A percentile compares a stretch with the other conserved stretches of the same genome.
These are phyloP conservation scores for Udeniomyces megalosporus DNA, from an alignment of 768 basidiomycete genomes.

Conservation along the genomic window DNA sequence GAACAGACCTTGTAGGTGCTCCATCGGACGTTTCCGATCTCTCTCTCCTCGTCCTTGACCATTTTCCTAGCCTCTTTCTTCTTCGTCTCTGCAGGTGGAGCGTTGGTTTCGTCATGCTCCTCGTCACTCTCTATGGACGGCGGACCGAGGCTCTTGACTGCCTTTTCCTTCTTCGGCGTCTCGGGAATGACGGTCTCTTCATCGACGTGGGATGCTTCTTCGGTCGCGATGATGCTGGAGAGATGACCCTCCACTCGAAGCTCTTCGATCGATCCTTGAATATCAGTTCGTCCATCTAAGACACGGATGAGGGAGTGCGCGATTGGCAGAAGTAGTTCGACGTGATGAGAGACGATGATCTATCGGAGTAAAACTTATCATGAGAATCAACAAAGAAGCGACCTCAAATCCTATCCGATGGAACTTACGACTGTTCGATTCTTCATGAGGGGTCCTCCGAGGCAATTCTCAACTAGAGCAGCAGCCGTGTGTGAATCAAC, in stretches of 20 bases:
- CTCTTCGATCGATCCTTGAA: constrained; percentile 51
- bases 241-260: constrained; percentile 46
- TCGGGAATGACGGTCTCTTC: constrained; percentile 1
- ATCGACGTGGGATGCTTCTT: constrained; percentile 26
- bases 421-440: constrained; percentile 31
- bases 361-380: too few species aligned
- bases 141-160: constrained; percentile 22
- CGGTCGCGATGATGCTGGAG: constrained; percentile 41
- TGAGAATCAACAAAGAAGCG: background rate
- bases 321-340: constrained; percentile 61
- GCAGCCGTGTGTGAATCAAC: constrained; percentile 31
- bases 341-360: constrained; percentile 58
- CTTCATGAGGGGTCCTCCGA: constrained; percentile 25
- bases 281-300: constrained; percentile 65
- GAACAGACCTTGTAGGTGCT: constrained; percentile 34
- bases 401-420: too few species aligned
- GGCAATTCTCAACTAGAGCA: constrained; percentile 18
- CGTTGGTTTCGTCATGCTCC: constrained; percentile 15
- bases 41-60: constrained; percentile 65
- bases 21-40: constrained; percentile 70
- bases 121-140: constrained; percentile 20
- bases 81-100: too few species aligned
- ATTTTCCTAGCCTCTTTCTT: constrained; percentile 28
- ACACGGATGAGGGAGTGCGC: constrained; percentile 59
- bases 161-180: constrained; percentile 6